phyloP scores from a whole-genome alignment of 1,139 yeast genomes.

The Candida mesenterica region DNA sequence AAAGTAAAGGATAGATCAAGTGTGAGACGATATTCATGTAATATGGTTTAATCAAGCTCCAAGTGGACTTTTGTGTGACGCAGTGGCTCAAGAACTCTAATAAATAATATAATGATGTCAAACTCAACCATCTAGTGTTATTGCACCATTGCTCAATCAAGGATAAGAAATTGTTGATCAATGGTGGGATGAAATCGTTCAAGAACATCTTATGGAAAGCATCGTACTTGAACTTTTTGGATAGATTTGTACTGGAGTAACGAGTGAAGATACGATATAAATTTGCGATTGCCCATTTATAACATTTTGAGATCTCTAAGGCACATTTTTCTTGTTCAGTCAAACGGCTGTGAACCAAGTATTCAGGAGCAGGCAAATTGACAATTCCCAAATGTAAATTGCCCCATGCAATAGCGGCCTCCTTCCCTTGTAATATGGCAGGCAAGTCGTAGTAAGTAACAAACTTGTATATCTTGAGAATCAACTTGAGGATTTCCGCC shows the following conservation, averaged over 20 bases:
- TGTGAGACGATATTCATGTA: conserved; percentile 63
- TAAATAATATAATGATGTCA: conserved; percentile 63
- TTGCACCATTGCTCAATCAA: conserved; percentile 75
- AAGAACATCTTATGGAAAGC: conserved; percentile 50
- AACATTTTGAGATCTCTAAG: conserved; percentile 57
- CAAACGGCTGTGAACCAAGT: conserved; percentile 22
- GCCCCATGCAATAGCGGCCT: conserved; percentile 68
- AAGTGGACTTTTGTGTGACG: conserved; percentile 63
- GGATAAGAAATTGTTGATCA: conserved; percentile 59
- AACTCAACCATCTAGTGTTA: conserved; percentile 65
- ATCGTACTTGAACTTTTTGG: conserved; percentile 50
- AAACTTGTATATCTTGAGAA: conserved; percentile 78
- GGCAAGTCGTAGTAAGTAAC: conserved; percentile 83
- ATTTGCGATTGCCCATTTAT: conserved; percentile 90
- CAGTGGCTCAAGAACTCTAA: conserved; percentile 71
- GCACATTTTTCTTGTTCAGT: conserved; percentile 37
- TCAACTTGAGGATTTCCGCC: conserved; percentile 76
- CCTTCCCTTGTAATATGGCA: conserved; percentile 56
- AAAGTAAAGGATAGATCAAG: conserved; percentile 74
- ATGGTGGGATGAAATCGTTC: conserved; percentile 67
- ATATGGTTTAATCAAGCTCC: conserved; percentile 72
- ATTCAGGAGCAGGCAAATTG: conserved; percentile 56
- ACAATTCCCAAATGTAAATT: conserved; percentile 71
- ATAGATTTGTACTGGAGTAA: conserved; percentile 56
- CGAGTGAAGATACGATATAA: conserved; percentile 71